Conservation (phyloP, 2,329 filamentous ascomycete genomes). For the Beauveria sp. region DNA sequence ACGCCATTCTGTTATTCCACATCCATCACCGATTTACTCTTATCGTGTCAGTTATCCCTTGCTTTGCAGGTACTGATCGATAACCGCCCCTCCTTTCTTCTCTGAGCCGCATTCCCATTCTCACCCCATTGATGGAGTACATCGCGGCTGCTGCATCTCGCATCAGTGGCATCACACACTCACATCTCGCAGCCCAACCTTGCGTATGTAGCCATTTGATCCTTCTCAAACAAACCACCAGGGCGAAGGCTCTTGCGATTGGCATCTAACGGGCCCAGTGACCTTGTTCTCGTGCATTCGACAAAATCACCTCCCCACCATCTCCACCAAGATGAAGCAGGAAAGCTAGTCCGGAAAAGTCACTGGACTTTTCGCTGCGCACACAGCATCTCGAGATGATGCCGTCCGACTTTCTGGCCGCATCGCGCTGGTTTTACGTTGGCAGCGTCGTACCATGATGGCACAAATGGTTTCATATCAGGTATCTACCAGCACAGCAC, state of each 20-base stretch:
- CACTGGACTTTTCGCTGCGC: neutral
- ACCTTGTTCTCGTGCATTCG: neutral
- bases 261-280: neutral
- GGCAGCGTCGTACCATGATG: neutral
- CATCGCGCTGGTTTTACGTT: neutral
- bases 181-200: slow-evolving; percentile 2
- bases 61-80: neutral
- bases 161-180: neutral
- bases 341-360: neutral
- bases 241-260: neutral
- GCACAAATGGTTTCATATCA: neutral
- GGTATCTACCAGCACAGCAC: neutral
- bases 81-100: neutral
- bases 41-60: no score
- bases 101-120: neutral
- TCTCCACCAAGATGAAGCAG: neutral
- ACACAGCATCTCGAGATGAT: no score
- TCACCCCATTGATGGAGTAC: neutral
- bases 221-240: neutral
- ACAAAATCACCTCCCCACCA: neutral
- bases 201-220: neutral
- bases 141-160: neutral
- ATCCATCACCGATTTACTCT: no score
- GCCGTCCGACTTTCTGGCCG: no score
- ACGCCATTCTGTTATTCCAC: neutral